phyloP scores from a whole-genome alignment of 2,329 filamentous ascomycete species.

The Sporothrix dimorphospora region DNA sequence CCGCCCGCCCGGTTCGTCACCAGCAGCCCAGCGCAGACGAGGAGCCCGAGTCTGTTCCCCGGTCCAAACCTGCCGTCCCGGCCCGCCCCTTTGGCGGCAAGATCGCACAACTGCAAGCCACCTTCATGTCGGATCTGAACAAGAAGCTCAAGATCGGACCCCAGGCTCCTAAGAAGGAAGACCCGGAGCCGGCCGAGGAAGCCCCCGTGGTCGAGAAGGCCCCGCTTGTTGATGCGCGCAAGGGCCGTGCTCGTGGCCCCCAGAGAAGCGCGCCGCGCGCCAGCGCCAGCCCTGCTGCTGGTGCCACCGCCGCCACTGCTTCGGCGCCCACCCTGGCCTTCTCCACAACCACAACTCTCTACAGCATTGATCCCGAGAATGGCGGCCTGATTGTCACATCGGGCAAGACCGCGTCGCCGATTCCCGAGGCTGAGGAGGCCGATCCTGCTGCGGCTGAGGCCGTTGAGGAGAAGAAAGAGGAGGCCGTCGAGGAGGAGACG shows the following conservation, averaged over 20 bases:
- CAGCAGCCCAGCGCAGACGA: constrained; percentile 48
- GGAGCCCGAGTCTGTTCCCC: constrained; percentile 49
- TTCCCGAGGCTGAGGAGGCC: background rate
- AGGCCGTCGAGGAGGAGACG: background rate
- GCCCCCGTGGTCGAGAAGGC: constrained; percentile 68
- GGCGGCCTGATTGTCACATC: constrained; percentile 47
- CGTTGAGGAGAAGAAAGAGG: background rate
- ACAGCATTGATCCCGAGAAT: constrained; percentile 56
- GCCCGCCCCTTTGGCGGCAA: constrained; percentile 78
- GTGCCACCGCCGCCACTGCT: constrained; percentile 43
- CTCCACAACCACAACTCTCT: constrained; percentile 53
- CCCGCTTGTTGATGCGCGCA: constrained; percentile 85
- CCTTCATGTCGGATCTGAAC: constrained; percentile 92
- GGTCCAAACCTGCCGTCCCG: constrained; percentile 83
- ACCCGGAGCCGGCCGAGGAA: constrained; percentile 55
- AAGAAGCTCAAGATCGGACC: constrained; percentile 85
- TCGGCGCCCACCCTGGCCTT: constrained; percentile 47
- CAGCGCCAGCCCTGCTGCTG: constrained; percentile 40
- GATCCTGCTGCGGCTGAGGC: constrained; percentile 25
- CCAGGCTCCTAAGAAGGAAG: constrained; percentile 73
- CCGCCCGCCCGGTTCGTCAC: constrained; percentile 49
- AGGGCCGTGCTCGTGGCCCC: constrained; percentile 86
- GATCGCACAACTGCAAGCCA: constrained; percentile 86
- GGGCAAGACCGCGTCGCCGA: background rate
- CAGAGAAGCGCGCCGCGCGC: constrained; percentile 54